Evolutionary conservation across 805 yeast species (phyloP).

Genomic region (Helenozyma baotianmanensis): DNA sequence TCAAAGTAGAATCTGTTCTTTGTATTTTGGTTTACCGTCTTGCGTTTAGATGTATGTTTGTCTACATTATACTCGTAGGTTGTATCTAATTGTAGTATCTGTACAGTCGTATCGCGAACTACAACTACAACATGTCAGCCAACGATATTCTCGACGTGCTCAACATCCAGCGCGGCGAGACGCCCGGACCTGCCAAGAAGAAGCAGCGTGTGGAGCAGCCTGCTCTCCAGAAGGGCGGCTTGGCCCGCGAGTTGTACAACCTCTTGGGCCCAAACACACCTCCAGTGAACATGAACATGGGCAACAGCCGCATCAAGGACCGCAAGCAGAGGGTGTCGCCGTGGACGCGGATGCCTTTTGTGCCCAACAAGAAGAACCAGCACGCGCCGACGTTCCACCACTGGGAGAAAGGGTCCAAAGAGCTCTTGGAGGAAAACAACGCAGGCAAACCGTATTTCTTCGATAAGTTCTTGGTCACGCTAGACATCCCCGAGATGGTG

Average conservation of each 20-base stretch:
- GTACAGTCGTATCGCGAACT: too few species aligned
- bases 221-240: slow-evolving; percentile 47
- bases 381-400: slow-evolving; percentile 52
- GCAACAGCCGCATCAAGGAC: slow-evolving; percentile 51
- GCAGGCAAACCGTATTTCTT: slow-evolving; percentile 52
- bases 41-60: too few species aligned
- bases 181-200: slow-evolving; percentile 38
- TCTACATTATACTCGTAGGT: too few species aligned
- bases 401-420: slow-evolving; percentile 80
- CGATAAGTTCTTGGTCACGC: slow-evolving; percentile 65
- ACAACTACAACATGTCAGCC: slow-evolving; percentile 24
- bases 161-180: slow-evolving; percentile 53
- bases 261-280: slow-evolving; percentile 91
- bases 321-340: slow-evolving; percentile 69
- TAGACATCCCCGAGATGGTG: slow-evolving; percentile 67
- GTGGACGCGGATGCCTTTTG: slow-evolving; percentile 71
- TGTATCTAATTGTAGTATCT: too few species aligned
- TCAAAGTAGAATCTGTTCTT: too few species aligned
- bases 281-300: slow-evolving; percentile 45
- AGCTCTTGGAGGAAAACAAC: slow-evolving; percentile 30
- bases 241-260: slow-evolving; percentile 85
- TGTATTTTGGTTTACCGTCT: too few species aligned
- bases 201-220: slow-evolving; percentile 26
- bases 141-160: slow-evolving; percentile 73
- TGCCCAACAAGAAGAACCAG: slow-evolving; percentile 44